A percentile compares a stretch with the other conserved stretches of the same genome.
These are phyloP conservation scores for Moesziomyces parantarcticus DNA, from an alignment of 1,284 basidiomycete genomes.

Conservation along the genomic window DNA sequence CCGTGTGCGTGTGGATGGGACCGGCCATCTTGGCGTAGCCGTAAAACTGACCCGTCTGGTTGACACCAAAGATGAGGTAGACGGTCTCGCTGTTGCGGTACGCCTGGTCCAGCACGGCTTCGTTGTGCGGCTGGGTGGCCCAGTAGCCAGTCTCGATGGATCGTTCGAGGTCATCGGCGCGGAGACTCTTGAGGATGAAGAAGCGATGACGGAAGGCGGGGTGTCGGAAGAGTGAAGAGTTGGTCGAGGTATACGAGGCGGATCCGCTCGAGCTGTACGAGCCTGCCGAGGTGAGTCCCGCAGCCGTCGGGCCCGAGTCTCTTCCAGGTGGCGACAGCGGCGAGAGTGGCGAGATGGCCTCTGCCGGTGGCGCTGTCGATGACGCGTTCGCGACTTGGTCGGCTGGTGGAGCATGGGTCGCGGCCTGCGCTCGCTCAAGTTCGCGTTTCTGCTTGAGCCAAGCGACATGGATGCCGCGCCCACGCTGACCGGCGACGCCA, in stretches of 20 bases:
- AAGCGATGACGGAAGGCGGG: slow-evolving; percentile 84
- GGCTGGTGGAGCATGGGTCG: background rate
- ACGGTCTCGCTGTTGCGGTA: slow-evolving; percentile 87
- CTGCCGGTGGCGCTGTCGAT: slow-evolving; percentile 1
- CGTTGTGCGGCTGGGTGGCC: slow-evolving; percentile 94
- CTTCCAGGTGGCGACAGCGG: slow-evolving; percentile 13
- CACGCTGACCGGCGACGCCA: slow-evolving; percentile 90
- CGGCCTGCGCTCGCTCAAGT: slow-evolving; percentile 28
- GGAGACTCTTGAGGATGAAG: slow-evolving; percentile 87
- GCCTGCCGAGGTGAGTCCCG: slow-evolving; percentile 27
- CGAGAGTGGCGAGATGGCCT: slow-evolving; percentile 17
- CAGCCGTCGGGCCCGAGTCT: slow-evolving; percentile 9
- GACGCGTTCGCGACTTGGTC: slow-evolving; percentile 3
- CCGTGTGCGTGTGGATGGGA: slow-evolving; percentile 41
- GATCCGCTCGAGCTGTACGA: slow-evolving; percentile 52
- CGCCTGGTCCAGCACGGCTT: slow-evolving; percentile 80
- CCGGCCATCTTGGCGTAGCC: slow-evolving; percentile 67
- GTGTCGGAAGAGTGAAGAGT: slow-evolving; percentile 76
- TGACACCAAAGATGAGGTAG: slow-evolving; percentile 88
- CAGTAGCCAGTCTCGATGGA: slow-evolving; percentile 85
- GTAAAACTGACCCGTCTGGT: slow-evolving; percentile 77
- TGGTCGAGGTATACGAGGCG: slow-evolving; percentile 60
- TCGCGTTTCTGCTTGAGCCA: slow-evolving; percentile 75
- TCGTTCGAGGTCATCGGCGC: slow-evolving; percentile 81
- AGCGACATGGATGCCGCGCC: slow-evolving; percentile 81